These are phyloP conservation scores for Euphorbia schlechtendalii DNA, from an alignment of 441 rosid genomes.

Conservation along the genomic window DNA sequence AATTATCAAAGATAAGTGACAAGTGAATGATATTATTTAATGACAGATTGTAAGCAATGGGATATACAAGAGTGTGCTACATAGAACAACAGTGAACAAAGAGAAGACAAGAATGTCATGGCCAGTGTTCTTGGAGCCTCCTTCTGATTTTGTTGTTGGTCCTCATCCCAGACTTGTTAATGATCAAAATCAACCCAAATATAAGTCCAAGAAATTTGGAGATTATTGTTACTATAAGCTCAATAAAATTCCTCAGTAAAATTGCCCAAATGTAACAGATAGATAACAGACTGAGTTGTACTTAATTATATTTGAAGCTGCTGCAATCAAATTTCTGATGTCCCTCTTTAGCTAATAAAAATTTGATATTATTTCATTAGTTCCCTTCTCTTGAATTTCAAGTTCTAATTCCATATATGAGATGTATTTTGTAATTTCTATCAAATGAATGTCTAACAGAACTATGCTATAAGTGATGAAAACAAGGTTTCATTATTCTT, in stretches of 20 bases:
- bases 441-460: too few relatives aligned
- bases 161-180: constrained; percentile 21
- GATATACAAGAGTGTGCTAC: constrained; percentile 28
- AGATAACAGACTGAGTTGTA: not conserved
- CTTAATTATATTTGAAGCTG: not conserved
- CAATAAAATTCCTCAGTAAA: constrained; percentile 55
- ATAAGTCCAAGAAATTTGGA: constrained; percentile 45
- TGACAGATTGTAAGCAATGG: constrained; percentile 35
- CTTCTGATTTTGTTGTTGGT: constrained; percentile 26
- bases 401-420: too few relatives aligned
- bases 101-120: constrained; percentile 39
- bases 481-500: not conserved
- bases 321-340: not conserved
- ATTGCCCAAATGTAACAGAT: not conserved
- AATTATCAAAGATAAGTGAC: too few relatives aligned
- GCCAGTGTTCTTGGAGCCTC: constrained; percentile 50
- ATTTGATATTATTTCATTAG: not conserved
- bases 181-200: constrained; percentile 39
- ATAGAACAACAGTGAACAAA: constrained; percentile 33
- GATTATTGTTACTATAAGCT: constrained; percentile 65
- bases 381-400: not conserved
- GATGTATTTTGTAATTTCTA: too few relatives aligned
- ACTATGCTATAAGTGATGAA: not conserved
- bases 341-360: not conserved
- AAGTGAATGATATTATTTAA: too few relatives aligned